Evolutionary conservation across 108 stramenopile genomes (phyloP), one percentile per base, ranked within the genome.

Genomic region (Skeletonema grethae): DNA sequence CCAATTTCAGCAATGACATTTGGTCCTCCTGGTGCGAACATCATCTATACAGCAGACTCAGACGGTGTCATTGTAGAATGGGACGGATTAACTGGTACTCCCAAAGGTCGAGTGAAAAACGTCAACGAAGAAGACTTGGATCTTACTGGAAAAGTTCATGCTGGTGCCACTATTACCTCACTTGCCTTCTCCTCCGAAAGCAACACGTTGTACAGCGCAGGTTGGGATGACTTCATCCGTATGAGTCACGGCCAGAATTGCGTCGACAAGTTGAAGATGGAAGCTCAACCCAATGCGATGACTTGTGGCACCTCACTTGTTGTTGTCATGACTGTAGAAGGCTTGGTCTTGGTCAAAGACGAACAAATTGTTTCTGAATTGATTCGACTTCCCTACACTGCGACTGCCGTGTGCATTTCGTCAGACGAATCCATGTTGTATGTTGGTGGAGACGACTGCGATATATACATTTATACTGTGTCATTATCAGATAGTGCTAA

Each of bases 371-470:
- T 76, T 9, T 88, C 87, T 9, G 79, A 66, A 20, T 32, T 90
- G 41, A 65, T 84, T n/a, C 65, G 63, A 16, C 68, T 86, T 20
- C 69, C 72, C 1, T 97, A 95, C 84, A 82, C 72, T 25, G 90
- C 95, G 13, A 75, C 83, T 10, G 79, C 88, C 12, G 77, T 97
- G 32, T 89, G 88, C 72, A 84, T 97, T 7, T 75, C 87, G 62
- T 76, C 72, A 56, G 84, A 90, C 39, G 96, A 92, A 38, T 79
- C 83, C 24, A 92, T 85, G 45, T 85, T 97, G 31, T 96, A 90
- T 65, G 94, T 97, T n/a, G 96, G 97, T 18, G 96, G 95, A n/a
- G 69, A 91, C 56, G 96, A 97, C 59, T 83, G 88, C 77, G 91
- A 96, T 55, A 93, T 96, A 63, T 87, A 96, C 72, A 78, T 98